Percentiles rank a stretch among this genome's conserved stretches.
Evolutionary conservation across 805 yeast genomes (phyloP).

Genomic region (Wickerhamiella domercqiae): DNA sequence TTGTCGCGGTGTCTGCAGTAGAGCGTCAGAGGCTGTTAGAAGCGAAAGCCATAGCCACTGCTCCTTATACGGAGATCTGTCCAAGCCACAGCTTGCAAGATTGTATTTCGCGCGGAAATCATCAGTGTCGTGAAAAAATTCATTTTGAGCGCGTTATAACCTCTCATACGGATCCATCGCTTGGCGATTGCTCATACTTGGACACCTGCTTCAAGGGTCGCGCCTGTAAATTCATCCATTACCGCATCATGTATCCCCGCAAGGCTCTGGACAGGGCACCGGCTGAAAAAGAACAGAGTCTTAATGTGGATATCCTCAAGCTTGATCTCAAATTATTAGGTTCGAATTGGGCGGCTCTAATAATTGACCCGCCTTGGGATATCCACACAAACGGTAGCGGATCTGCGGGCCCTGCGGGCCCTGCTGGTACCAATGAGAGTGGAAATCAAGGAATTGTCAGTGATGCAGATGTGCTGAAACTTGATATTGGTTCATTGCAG

Average conservation of each 20-base stretch:
- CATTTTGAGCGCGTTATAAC: conserved; percentile 23
- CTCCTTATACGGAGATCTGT: conserved; percentile 5
- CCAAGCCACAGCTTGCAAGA: conserved; percentile 2
- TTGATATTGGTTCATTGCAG: conserved; percentile 57
- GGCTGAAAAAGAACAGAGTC: conserved; percentile 47
- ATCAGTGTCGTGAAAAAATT: conserved; percentile 15
- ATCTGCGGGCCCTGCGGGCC: conserved; percentile 7
- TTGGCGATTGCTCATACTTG: conserved; percentile 87
- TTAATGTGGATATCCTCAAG: conserved; percentile 63
- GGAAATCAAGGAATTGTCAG: conserved; percentile 22
- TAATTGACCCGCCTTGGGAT: conserved; percentile 96
- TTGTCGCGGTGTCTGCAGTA: neutral
- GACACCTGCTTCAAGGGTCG: conserved; percentile 85
- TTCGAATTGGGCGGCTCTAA: conserved; percentile 56
- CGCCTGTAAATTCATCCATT: conserved; percentile 70
- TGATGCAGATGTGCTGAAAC: conserved; percentile 52
- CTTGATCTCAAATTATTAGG: conserved; percentile 62
- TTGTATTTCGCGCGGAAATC: conserved; percentile 1
- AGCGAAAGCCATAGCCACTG: neutral
- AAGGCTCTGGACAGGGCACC: neutral
- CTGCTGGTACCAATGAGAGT: neutral
- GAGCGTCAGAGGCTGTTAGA: neutral
- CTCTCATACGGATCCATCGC: conserved; percentile 45
- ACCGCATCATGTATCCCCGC: conserved; percentile 24
- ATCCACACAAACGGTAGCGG: conserved; percentile 56